Conservation (phyloP, 2,329 filamentous ascomycete species). For the Calonectria hawksworthii region DNA sequence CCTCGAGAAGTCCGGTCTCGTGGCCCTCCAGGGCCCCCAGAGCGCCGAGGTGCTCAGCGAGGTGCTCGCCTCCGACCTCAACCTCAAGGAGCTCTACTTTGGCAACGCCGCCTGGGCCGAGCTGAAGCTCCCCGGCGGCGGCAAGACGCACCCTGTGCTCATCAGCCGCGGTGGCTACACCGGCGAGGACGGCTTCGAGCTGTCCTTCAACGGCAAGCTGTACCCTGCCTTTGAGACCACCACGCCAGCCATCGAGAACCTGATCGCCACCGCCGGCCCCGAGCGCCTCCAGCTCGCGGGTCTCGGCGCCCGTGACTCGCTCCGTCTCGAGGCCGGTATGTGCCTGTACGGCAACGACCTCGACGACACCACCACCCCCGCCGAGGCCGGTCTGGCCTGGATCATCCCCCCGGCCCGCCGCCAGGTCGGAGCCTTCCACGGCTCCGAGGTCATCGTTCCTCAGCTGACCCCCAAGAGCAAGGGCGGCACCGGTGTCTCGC, state of each 20-base stretch:
- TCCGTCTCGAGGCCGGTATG: conserved; percentile 97
- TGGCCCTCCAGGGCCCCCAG: conserved; percentile 91
- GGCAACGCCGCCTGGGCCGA: conserved; percentile 79
- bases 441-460: conserved; percentile 80
- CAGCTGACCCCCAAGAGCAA: conserved; percentile 83
- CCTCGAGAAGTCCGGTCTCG: conserved; percentile 79
- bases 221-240: conserved; percentile 55
- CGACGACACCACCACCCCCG: conserved; percentile 78
- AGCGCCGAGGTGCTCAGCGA: conserved; percentile 77
- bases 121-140: conserved; percentile 71
- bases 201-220: conserved; percentile 76
- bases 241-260: conserved; percentile 73
- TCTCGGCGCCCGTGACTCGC: conserved; percentile 89
- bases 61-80: conserved; percentile 67
- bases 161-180: conserved; percentile 95
- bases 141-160: conserved; percentile 61
- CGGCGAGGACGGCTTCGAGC: conserved; percentile 98
- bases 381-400: conserved; percentile 76
- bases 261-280: conserved; percentile 75
- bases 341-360: conserved; percentile 99
- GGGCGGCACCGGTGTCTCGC: conserved; percentile 76
- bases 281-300: conserved; percentile 83
- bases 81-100: conserved; percentile 83
- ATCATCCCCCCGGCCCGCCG: conserved; percentile 85
- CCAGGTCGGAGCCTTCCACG: conserved; percentile 82